Base-by-base conservation (phyloP, 106 monocot species). In the Acorus gramineus region DNA sequence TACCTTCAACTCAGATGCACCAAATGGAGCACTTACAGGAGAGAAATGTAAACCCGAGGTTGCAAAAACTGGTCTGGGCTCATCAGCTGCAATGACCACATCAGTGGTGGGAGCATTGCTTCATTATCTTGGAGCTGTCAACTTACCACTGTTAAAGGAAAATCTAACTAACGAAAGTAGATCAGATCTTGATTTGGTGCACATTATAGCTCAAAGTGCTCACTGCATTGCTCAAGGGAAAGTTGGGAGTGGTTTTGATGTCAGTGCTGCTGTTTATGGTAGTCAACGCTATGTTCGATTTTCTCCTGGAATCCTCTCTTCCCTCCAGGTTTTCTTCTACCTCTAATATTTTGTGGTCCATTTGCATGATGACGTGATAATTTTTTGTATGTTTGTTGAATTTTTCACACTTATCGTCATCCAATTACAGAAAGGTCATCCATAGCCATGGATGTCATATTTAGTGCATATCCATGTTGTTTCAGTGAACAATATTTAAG, bases 181-280 rank as follows among this genome's bases (percentile, higher is more conserved):
- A 48, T 55, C 62, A 58, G 74, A 77, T 71, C 82, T 91, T 75
- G 87, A 85, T 80, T 71, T 96, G 76, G 82, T 96, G 13, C 96
- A 96, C 77, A 57, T 79, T 68, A 80, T 88, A 73, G 84, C 91
- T 74, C 96, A 96, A 77, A 79, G 72, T 85, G 96, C 91, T 60
- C 96, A 98, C 79, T 98, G 96, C 69, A 75, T 96, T 67, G 96
- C 96, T 67, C 96, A 98, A 87, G 91, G 96, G 53, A 98, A 98
- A 79, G 70, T 98, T 56, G 96, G 96, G 56, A 98, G 96, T 74
- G 91, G 96, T 65, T 98, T 98, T 77, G 96, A 98, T 75, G 81
- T 98, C 79, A 91, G 91, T 79, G 82, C 96, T 77, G 90, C 96
- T 69, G 91, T 98, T 60, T 98, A 87, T 76, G 96, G 96, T 8